Percentiles rank a stretch among this genome's conserved stretches.
These are phyloP conservation scores for Phyllosticta paracitricarpa DNA, from an alignment of 2,329 filamentous ascomycete genomes.

Conservation along the genomic window DNA sequence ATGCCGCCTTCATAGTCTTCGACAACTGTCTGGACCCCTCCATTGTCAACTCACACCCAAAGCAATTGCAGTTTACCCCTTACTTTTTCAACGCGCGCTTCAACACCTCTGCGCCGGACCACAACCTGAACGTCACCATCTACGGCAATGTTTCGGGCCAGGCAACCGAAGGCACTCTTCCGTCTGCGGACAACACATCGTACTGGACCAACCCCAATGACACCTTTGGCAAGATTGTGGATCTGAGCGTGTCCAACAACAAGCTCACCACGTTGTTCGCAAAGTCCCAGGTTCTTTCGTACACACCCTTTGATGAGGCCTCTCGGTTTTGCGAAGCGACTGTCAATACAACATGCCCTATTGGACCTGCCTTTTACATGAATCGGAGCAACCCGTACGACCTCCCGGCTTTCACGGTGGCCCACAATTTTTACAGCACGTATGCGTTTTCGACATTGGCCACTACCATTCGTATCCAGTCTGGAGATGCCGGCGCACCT, in stretches of 20 bases:
- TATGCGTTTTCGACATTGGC: conserved; percentile 81
- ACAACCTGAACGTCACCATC: conserved; percentile 65
- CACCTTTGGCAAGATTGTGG: conserved; percentile 67
- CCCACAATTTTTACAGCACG: conserved; percentile 64
- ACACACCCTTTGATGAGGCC: conserved; percentile 52
- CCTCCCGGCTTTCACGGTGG: conserved; percentile 64
- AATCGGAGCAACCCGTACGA: conserved; percentile 42
- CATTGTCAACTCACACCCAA: conserved; percentile 48
- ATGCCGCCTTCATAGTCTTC: conserved; percentile 57
- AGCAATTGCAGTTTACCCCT: conserved; percentile 70
- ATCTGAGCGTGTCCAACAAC: conserved; percentile 47
- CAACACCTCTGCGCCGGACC: conserved; percentile 47
- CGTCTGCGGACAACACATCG: conserved; percentile 45
- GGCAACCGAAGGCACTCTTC: conserved; percentile 47
- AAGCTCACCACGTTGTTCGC: conserved; percentile 65
- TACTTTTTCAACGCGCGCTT: conserved; percentile 65
- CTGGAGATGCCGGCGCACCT: conserved; percentile 56
- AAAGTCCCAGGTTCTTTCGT: conserved; percentile 65
- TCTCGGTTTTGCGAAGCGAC: conserved; percentile 57
- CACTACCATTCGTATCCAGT: conserved; percentile 61
- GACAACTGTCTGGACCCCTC: conserved; percentile 66
- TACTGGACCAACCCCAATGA: conserved; percentile 52
- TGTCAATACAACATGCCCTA: conserved; percentile 58
- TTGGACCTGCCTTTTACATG: conserved; percentile 60
- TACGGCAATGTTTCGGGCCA: conserved; percentile 88